A percentile compares a stretch with the other conserved stretches of the same genome.
Conservation (phyloP, 2,329 filamentous ascomycete genomes). For the Penicillium vulpinum region DNA sequence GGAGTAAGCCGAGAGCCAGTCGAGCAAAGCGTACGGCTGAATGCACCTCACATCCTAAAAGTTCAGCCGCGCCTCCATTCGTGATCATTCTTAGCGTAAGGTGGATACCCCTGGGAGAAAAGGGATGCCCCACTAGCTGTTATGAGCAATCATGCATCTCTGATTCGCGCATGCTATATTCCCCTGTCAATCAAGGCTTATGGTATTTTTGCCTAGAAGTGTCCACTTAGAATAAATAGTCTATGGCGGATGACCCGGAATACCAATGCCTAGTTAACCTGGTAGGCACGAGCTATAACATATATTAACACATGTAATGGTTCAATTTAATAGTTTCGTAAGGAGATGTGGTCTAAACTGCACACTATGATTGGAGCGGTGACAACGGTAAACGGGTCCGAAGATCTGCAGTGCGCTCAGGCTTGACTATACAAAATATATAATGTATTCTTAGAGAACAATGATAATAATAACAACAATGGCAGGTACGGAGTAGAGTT, state of each 20-base stretch:
- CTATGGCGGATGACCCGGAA: neutral
- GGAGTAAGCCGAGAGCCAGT: conserved; percentile 12
- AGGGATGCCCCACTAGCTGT: conserved; percentile 12
- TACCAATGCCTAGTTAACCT: neutral
- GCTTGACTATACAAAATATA: neutral
- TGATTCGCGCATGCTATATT: conserved; percentile 16
- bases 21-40: conserved; percentile 12
- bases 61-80: neutral
- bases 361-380: conserved; percentile 5
- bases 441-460: neutral
- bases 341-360: neutral
- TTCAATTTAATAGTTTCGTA: neutral
- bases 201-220: neutral
- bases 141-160: conserved; percentile 10
- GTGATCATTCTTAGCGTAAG: conserved; percentile 5
- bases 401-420: conserved; percentile 2
- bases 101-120: conserved; percentile 5
- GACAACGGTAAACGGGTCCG: neutral
- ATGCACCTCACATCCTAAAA: neutral
- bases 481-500: neutral
- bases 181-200: conserved; percentile 8
- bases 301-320: neutral
- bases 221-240: neutral
- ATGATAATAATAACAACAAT: neutral
- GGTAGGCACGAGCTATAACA: neutral